These are phyloP conservation scores for Alternaria sp. DNA, from an alignment of 2,329 filamentous ascomycete genomes.

Conservation along the genomic window DNA sequence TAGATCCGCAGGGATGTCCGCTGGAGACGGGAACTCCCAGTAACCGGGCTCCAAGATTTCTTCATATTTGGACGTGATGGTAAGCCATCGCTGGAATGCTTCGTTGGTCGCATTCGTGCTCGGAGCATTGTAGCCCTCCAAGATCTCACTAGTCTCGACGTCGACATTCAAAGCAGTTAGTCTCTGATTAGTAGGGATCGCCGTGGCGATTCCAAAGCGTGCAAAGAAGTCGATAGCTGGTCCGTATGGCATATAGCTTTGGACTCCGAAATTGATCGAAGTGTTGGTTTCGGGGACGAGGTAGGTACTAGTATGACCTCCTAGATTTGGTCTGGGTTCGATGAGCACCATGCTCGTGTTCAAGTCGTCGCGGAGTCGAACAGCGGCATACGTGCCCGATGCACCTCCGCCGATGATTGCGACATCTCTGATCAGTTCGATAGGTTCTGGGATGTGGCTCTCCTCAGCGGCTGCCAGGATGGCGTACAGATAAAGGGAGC, in stretches of 20 bases:
- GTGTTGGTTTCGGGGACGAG: conserved; percentile 48
- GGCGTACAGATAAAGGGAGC: neutral
- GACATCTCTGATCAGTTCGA: conserved; percentile 36
- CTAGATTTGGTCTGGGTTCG: conserved; percentile 53
- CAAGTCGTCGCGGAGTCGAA: conserved; percentile 52
- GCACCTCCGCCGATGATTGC: conserved; percentile 58
- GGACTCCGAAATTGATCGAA: conserved; percentile 52
- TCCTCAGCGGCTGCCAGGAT: neutral
- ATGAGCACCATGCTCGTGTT: conserved; percentile 55
- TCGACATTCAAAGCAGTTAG: conserved; percentile 40
- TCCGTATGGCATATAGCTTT: conserved; percentile 54
- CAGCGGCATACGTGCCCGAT: conserved; percentile 55
- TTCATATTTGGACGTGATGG: conserved; percentile 30
- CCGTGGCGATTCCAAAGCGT: conserved; percentile 52
- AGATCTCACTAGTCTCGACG: conserved; percentile 40
- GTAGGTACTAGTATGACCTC: conserved; percentile 62
- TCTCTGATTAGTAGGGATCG: conserved; percentile 9
- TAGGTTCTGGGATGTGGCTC: neutral
- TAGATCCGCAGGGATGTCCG: conserved; percentile 58
- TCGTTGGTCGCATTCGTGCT: conserved; percentile 24
- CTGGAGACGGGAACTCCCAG: conserved; percentile 43
- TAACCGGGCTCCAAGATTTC: conserved; percentile 31
- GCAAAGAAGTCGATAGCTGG: conserved; percentile 57
- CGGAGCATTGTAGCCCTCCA: conserved; percentile 29
- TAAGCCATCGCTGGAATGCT: conserved; percentile 31